Conservation (phyloP, 257 asterid species). For the Jacaranda copaia region DNA sequence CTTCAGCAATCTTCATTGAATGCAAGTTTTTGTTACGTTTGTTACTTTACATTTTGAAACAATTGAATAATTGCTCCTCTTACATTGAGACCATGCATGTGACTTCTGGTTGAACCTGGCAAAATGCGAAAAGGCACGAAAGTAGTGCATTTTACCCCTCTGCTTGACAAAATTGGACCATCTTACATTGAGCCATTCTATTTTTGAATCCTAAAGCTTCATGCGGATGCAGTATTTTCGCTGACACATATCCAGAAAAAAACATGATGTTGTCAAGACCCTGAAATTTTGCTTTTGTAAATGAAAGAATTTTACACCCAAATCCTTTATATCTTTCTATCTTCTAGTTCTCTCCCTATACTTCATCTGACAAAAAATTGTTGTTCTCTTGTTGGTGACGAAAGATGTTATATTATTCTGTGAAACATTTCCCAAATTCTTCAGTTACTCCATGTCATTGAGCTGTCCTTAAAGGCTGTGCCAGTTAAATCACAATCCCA, state of each 20-base stretch:
- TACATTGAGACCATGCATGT: background rate
- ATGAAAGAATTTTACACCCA: background rate
- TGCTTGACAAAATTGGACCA: background rate
- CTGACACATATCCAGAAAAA: background rate
- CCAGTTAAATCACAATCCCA: background rate
- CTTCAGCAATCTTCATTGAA: constrained; percentile 1
- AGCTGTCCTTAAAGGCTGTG: background rate
- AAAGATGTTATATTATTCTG: background rate
- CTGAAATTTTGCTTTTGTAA: background rate
- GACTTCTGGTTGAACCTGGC: background rate
- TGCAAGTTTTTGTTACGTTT: constrained; percentile 3
- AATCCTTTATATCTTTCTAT: background rate
- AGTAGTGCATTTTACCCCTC: background rate
- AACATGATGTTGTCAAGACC: background rate
- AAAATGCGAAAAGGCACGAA: background rate
- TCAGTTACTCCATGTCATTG: background rate
- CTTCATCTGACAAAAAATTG: background rate
- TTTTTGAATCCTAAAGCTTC: background rate
- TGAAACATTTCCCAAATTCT: background rate
- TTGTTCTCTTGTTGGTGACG: background rate
- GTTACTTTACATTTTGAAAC: background rate
- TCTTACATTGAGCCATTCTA: background rate
- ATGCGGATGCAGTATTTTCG: background rate
- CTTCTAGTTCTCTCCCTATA: background rate
- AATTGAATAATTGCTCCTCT: too few relatives aligned